Evolutionary conservation across 1,284 basidiomycete genomes (phyloP).

Genomic region (Leccinum laetum): DNA sequence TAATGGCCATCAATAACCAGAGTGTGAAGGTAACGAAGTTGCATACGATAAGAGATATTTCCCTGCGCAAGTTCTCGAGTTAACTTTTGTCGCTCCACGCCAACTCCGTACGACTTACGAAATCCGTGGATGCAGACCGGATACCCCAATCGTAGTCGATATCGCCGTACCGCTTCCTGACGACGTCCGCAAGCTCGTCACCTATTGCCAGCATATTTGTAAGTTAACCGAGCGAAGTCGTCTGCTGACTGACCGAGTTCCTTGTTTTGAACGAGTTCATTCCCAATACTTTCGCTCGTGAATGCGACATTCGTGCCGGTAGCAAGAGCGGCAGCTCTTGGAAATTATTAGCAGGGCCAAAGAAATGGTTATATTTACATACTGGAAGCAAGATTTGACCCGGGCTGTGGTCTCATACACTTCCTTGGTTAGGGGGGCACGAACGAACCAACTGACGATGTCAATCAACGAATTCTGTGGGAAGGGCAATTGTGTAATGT

Average conservation of each 20-base stretch:
- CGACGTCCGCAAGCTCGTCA: slow-evolving; percentile 54
- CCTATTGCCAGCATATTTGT: slow-evolving; percentile 34
- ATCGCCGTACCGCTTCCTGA: slow-evolving; percentile 50
- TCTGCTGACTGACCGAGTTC: slow-evolving; percentile 45
- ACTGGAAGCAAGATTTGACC: slow-evolving; percentile 76
- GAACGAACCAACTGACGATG: slow-evolving; percentile 57
- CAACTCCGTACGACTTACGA: slow-evolving; percentile 31
- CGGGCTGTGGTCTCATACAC: slow-evolving; percentile 55
- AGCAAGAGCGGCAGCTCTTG: slow-evolving; percentile 40
- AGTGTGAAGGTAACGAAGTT: background rate
- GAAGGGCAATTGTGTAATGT: background rate
- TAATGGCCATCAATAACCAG: slow-evolving; percentile 17
- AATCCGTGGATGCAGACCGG: slow-evolving; percentile 68
- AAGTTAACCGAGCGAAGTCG: background rate
- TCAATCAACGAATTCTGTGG: background rate
- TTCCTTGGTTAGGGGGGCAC: slow-evolving; percentile 65
- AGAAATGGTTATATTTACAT: slow-evolving; percentile 22
- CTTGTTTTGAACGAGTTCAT: slow-evolving; percentile 62
- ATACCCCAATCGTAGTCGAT: slow-evolving; percentile 56
- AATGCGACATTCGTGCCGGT: slow-evolving; percentile 68
- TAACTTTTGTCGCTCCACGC: background rate
- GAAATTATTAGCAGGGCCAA: background rate
- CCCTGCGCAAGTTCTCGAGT: slow-evolving; percentile 41
- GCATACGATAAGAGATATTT: slow-evolving; percentile 57
- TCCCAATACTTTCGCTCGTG: slow-evolving; percentile 37